Conservation (phyloP, 495 filamentous ascomycete species). For the Xylaria castorea region DNA sequence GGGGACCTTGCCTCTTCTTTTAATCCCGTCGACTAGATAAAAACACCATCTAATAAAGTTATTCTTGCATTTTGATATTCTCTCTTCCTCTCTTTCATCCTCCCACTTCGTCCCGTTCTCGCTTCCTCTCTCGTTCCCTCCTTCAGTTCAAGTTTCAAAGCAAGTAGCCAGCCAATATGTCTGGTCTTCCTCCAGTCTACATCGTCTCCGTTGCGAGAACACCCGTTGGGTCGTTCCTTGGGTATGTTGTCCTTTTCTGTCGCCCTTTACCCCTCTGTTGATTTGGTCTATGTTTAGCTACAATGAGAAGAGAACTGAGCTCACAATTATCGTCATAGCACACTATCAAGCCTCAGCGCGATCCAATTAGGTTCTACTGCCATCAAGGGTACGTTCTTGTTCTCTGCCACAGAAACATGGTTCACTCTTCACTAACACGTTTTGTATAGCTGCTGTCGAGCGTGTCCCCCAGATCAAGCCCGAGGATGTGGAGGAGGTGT, state of each 20-base stretch:
- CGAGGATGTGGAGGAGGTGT: conserved; percentile 89
- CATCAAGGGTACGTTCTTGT: conserved; percentile 75
- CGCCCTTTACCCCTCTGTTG: conserved; percentile 24
- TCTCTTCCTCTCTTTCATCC: conserved; percentile 3
- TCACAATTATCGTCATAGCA: conserved; percentile 50
- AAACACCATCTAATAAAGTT: neutral
- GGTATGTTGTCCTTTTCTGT: conserved; percentile 59
- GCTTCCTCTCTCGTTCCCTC: neutral
- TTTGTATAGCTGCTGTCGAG: conserved; percentile 74
- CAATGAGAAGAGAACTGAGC: neutral
- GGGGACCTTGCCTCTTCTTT: neutral
- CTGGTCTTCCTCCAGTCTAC: conserved; percentile 82
- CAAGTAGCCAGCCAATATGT: conserved; percentile 47
- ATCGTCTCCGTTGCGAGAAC: conserved; percentile 93
- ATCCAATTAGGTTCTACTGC: conserved; percentile 87
- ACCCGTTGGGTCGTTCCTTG: conserved; percentile 90
- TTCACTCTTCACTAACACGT: conserved; percentile 22
- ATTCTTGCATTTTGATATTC: neutral
- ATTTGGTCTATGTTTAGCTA: neutral
- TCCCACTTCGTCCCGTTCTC: neutral
- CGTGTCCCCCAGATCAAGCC: conserved; percentile 84
- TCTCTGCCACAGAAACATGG: conserved; percentile 19
- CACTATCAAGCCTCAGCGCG: conserved; percentile 84
- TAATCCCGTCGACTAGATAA: neutral
- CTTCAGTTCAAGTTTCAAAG: neutral